Base-by-base conservation (phyloP, 2,329 filamentous ascomycete species). In the Phaeosphaeriaceae sp. region DNA sequence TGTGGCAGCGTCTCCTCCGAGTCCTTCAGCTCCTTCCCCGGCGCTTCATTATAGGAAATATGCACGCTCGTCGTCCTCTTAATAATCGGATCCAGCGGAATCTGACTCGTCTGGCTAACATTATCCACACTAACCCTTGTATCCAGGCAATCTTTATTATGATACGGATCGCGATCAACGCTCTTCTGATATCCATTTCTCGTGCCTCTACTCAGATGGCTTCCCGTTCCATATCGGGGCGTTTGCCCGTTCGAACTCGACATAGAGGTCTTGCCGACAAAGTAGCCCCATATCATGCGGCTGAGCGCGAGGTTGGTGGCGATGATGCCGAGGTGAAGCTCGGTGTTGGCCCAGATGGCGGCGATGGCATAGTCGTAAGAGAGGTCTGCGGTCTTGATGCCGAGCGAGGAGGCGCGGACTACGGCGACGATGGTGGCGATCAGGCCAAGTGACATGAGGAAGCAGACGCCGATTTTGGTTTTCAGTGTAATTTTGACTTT, bases 321-420 rank as follows among this genome's bases (percentile, higher is more conserved):
- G 31, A 70, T 69, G 31, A 72, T 70, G 15, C 68, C 68, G 20
- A 72, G 62, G 54, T 69, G 64, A n/a, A 67, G 45, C 53, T 72
- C 68, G 11, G 67, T 66, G 47, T 63, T 70, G 36, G 67, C 61
- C 69, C 69, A 72, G 25, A 67, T 68, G 21, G 67, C 69, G 10
- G 64, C 67, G n/a, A 66, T 65, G 19, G 55, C 58, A 48, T 70
- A 72, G 20, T 65, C 61, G 47, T 69, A 70, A 6, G 67, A 66
- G 11, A 69, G 62, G 52, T 71, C 69, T 24, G 52, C 57, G 10
- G 64, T 63, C 22, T 62, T 62, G 20, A 64, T 59, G 45, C 70
- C 63, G 20, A 70, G 48, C 11, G 72, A 65, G 22, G 65, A 60
- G 33, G 63, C 65, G 54, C 64, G 57, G 41, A 68, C 56, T 50